A percentile compares a stretch with the other conserved stretches of the same genome.
Evolutionary conservation across 345 rosid genomes (phyloP).

Genomic region (Nephelium lappaceum): DNA sequence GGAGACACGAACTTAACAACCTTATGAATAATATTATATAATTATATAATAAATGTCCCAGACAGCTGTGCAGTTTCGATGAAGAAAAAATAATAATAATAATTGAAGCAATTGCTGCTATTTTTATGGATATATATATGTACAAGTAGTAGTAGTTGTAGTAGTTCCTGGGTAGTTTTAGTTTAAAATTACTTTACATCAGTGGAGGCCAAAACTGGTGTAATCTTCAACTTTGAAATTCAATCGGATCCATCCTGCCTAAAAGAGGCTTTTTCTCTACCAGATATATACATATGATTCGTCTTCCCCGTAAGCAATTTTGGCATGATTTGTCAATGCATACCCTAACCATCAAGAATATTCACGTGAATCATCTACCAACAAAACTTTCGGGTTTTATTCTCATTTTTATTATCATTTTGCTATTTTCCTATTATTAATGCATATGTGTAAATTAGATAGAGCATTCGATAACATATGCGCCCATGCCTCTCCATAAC

Average conservation of each 20-base stretch:
- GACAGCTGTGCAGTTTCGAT: background rate
- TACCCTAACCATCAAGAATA: background rate
- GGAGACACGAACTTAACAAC: constrained; percentile 26
- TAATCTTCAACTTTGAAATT: background rate
- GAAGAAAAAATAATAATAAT: background rate
- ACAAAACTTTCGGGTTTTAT: background rate
- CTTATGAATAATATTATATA: background rate
- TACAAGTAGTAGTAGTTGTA: no score
- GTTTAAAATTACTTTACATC: background rate
- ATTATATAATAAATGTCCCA: background rate
- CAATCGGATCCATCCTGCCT: background rate
- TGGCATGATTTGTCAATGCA: constrained; percentile 17
- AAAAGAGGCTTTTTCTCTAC: background rate
- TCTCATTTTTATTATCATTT: background rate
- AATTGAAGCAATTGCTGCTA: background rate
- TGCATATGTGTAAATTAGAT: background rate
- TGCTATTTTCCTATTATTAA: no score
- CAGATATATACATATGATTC: background rate
- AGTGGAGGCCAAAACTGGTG: background rate
- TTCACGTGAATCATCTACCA: constrained; percentile 18
- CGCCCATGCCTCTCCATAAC: background rate
- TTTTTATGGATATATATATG: no score
- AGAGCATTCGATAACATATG: background rate
- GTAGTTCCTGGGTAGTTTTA: background rate
- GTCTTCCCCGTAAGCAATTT: background rate